Evolutionary conservation across 305 asterid species (phyloP).

Genomic region (Fraxinus ornus): DNA sequence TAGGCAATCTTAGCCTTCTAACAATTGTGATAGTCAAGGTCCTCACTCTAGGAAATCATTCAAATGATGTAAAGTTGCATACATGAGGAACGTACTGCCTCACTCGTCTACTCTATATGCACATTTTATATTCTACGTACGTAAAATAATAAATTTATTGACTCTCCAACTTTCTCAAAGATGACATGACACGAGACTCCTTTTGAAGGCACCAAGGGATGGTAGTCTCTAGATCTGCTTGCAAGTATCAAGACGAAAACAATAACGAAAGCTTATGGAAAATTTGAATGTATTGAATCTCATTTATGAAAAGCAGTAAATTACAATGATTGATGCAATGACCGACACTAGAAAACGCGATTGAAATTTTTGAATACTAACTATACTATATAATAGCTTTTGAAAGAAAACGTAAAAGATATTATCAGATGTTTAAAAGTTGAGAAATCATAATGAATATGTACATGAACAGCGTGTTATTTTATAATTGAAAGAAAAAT

Average conservation of each 20-base stretch:
- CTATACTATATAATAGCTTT: background rate
- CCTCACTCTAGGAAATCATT: no score
- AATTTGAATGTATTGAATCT: background rate
- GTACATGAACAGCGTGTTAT: background rate
- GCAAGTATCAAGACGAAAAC: background rate
- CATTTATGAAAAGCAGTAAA: background rate
- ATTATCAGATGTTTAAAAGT: no score
- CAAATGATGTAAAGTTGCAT: no score
- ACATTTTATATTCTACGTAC: no score
- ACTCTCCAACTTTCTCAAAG: no score
- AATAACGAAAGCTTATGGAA: background rate
- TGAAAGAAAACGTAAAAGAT: background rate
- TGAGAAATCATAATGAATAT: background rate
- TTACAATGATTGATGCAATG: no score
- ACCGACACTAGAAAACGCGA: background rate
- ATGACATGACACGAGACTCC: no score
- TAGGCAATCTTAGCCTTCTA: no score
- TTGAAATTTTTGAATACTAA: background rate
- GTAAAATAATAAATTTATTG: no score
- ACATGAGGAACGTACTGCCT: no score
- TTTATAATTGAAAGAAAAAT: background rate
- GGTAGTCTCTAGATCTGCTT: background rate
- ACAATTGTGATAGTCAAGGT: no score
- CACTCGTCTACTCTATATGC: no score
- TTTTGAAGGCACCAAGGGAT: background rate